Percentiles rank a stretch among this genome's conserved stretches.
These are phyloP conservation scores for Tanacetum coccineum DNA, from an alignment of 129 eudicot genomes.

Conservation along the genomic window DNA sequence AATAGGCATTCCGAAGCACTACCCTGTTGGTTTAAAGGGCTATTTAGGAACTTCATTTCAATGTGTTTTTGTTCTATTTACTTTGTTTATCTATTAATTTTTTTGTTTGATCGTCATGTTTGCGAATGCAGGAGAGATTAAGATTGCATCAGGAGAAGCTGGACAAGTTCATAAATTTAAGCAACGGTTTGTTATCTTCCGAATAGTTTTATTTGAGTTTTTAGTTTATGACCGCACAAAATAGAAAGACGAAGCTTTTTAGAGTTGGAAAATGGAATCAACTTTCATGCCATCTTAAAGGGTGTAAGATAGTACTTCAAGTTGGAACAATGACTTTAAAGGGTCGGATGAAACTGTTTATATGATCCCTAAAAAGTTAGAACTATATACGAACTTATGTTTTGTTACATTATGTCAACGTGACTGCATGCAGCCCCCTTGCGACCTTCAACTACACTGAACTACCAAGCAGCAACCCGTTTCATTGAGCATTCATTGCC, in stretches of 20 bases:
- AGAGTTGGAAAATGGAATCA: background rate
- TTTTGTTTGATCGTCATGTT: background rate
- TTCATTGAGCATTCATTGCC: constrained; percentile 93
- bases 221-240: background rate
- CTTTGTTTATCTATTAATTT: background rate
- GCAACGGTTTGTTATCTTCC: constrained; percentile 52
- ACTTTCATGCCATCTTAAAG: background rate
- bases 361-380: background rate
- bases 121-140: constrained; percentile 65
- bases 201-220: background rate
- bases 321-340: background rate
- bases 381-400: background rate
- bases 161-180: constrained; percentile 55
- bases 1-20: too few relatives aligned
- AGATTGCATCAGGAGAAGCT: constrained; percentile 76
- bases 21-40: background rate
- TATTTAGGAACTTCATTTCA: background rate
- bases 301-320: background rate
- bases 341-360: background rate
- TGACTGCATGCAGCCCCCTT: constrained; percentile 59
- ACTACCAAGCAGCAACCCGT: constrained; percentile 84
- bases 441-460: constrained; percentile 68
- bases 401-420: background rate
- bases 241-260: constrained; percentile 5
- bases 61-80: background rate